Conservation (phyloP, 768 basidiomycete species). For the Boletus tomentosulus region DNA sequence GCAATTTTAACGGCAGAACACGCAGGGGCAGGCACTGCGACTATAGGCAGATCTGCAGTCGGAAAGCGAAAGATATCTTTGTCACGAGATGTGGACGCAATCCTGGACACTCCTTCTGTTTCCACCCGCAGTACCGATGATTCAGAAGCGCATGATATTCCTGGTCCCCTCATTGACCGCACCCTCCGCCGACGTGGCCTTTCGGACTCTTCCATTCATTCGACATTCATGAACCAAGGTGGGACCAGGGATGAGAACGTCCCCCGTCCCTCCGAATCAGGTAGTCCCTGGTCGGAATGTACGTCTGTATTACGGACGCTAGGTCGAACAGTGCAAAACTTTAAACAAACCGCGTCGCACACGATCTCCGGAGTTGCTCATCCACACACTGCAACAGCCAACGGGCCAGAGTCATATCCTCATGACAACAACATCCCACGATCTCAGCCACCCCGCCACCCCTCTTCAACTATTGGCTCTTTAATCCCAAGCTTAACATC, state of each 20-base stretch:
- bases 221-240: conserved; percentile 66
- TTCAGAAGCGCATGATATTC: conserved; percentile 39
- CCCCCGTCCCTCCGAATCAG: background rate
- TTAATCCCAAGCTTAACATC: conserved; percentile 34
- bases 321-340: conserved; percentile 50
- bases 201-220: conserved; percentile 90
- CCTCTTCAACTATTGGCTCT: conserved; percentile 20
- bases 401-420: background rate
- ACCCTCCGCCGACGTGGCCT: conserved; percentile 75
- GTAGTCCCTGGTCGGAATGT: conserved; percentile 36
- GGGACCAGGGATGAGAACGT: conserved; percentile 24
- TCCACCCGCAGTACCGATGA: conserved; percentile 24
- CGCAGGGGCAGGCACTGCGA: conserved; percentile 6
- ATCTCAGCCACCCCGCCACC: conserved; percentile 20
- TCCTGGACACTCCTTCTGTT: conserved; percentile 53
- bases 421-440: conserved; percentile 9
- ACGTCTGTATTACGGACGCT: conserved; percentile 52
- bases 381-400: background rate
- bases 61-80: conserved; percentile 28
- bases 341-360: conserved; percentile 34
- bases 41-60: conserved; percentile 16
- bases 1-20: conserved; percentile 21
- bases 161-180: conserved; percentile 58
- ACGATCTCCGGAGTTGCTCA: conserved; percentile 23
- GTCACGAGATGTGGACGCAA: conserved; percentile 73